phyloP scores from a whole-genome alignment of 129 eudicot genomes.

The Logfia minima region DNA sequence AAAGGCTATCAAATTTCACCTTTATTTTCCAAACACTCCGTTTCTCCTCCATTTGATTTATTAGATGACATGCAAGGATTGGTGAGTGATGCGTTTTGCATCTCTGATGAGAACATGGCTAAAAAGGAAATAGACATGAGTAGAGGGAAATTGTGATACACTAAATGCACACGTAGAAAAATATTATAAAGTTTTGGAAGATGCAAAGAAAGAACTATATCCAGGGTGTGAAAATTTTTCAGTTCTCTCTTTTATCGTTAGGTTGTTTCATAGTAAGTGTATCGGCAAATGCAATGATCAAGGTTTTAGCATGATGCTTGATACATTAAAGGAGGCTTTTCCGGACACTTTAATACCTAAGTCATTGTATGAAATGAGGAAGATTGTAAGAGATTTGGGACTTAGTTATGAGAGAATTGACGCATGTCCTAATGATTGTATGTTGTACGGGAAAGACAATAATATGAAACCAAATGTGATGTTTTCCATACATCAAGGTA shows the following conservation, averaged over 20 bases:
- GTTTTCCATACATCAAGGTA: background rate
- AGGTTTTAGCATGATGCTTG: background rate
- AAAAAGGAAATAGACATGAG: background rate
- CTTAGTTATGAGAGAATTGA: slow-evolving; percentile 1
- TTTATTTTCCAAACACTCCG: background rate
- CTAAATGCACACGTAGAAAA: background rate
- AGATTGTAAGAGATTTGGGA: background rate
- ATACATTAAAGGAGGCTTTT: background rate
- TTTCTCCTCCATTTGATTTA: background rate
- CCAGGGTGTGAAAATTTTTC: slow-evolving; percentile 23
- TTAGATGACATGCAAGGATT: slow-evolving; percentile 9
- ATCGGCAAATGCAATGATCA: background rate
- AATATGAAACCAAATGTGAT: background rate
- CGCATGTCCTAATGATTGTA: slow-evolving; percentile 2
- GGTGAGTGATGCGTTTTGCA: background rate
- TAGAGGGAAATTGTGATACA: background rate
- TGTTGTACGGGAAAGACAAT: background rate
- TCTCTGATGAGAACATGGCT: background rate
- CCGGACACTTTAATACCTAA: background rate
- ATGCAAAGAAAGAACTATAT: slow-evolving; percentile 31
- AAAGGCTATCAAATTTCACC: background rate
- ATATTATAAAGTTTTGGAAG: slow-evolving; percentile 20
- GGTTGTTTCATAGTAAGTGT: slow-evolving; percentile 4
- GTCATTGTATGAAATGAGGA: background rate
- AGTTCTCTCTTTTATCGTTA: slow-evolving; percentile 10